phyloP scores from a whole-genome alignment of 2,329 filamentous ascomycete species.

The Stagonosporopsis vannaccii region DNA sequence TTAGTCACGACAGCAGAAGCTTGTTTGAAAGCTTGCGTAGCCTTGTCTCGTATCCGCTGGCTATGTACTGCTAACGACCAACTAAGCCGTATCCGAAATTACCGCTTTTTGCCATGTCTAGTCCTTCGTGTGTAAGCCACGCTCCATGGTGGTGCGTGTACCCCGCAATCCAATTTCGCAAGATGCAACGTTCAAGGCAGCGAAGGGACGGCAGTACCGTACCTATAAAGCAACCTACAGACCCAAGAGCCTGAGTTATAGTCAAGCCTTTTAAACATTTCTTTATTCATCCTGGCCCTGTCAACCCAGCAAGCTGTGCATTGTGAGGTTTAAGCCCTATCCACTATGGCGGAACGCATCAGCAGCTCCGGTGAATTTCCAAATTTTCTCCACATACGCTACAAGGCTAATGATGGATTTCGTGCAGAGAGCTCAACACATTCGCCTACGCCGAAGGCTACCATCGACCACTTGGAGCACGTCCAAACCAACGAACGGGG shows the following conservation, averaged over 20 bases:
- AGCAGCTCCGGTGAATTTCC: constrained; percentile 4
- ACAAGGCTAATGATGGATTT: not conserved
- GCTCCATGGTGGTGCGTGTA: not conserved
- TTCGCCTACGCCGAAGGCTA: constrained; percentile 17
- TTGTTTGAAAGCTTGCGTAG: constrained; percentile 6
- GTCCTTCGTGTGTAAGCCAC: constrained; percentile 8
- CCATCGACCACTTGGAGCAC: constrained; percentile 37
- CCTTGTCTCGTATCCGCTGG: not conserved
- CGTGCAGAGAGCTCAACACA: constrained; percentile 19
- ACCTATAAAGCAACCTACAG: not conserved
- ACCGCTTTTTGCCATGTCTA: constrained; percentile 3
- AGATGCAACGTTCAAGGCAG: not conserved
- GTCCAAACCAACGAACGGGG: constrained; percentile 49
- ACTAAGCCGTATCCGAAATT: constrained; percentile 1
- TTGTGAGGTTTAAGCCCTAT: not conserved
- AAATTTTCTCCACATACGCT: not conserved
- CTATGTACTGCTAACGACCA: not conserved
- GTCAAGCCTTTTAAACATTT: not conserved
- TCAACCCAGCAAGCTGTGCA: not conserved
- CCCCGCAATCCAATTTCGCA: not conserved
- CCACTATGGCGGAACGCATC: constrained; percentile 2
- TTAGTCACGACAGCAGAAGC: constrained; percentile 4
- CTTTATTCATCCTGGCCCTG: too few species aligned
- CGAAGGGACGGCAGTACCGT: not conserved
- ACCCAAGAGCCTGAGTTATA: not conserved